Base-by-base conservation (phyloP, 805 yeast species). In the Scheffersomyces lignosus region DNA sequence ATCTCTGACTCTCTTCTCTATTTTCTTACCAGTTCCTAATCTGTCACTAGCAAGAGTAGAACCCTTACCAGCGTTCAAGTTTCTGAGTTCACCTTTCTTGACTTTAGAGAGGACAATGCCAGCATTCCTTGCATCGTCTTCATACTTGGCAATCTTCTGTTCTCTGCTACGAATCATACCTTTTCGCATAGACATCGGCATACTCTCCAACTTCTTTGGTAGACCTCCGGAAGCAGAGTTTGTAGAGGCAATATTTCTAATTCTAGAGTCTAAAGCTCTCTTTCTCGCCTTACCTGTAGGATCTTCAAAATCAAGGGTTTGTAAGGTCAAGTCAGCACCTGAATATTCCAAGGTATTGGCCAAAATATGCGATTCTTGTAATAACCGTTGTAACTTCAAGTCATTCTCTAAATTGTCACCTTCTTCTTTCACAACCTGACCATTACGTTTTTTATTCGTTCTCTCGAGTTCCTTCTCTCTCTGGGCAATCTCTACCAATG, bases 171-270 rank as follows among this genome's bases (percentile, higher is more conserved):
- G 63, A 17, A 87, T 67, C 82, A 90, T 84, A 2, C 96, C 96
- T 54, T 85, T 86, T 38, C 97, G 75, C 70, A 88, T 79, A 14
- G 76, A 59, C 89, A 93, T 90, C 15, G 98, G 96, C 78, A 88
- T 87, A 34, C 81, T 85, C 47, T 86, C 93, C 24, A 83, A 59
- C 36, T 65, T 76, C 49, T 49, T 54, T 25, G 63, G 62, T 18
- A 55, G 59, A 12, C 73, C 83, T 41, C 74, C 72, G 0, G 67
- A 54, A 5, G 67, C 49, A 0, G 87, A 71, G 47, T 68, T 66
- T 2, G 37, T 36, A 2, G 72, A 51, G 0, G 73, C 54, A 2
- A 79, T 43, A 8, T 65, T 58, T 10, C 75, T 60, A 38, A 86
- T 62, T 38, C 91, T 66, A 28, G 77, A 72, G 36, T 78, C 78